These are phyloP conservation scores for Rhodosporidiobolus sp. DNA, from an alignment of 768 basidiomycete genomes.

Conservation along the genomic window DNA sequence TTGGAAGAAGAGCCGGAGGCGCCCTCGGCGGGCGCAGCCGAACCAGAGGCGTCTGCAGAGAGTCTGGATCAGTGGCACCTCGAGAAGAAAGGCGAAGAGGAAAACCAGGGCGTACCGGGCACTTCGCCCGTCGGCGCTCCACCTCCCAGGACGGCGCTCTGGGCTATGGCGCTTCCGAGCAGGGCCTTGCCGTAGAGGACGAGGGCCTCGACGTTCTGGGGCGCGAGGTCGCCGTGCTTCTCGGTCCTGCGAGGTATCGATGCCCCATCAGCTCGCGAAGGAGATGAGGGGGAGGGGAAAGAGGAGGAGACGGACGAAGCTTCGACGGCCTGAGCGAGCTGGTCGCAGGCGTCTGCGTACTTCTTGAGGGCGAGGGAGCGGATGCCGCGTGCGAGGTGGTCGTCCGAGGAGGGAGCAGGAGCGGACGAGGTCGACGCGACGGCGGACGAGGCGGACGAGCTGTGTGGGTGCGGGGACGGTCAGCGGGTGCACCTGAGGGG, in stretches of 20 bases:
- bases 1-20: not conserved
- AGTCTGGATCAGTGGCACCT: fast-evolving
- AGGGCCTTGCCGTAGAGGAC: slow-evolving; percentile 89
- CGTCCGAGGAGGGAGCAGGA: not conserved
- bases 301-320: slow-evolving; percentile 62
- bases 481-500: not conserved
- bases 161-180: slow-evolving; percentile 83
- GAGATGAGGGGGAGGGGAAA: not conserved
- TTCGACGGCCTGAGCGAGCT: slow-evolving; percentile 80
- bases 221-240: slow-evolving; percentile 72
- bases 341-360: slow-evolving; percentile 78
- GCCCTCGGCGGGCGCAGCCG: not conserved
- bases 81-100: too few relatives aligned
- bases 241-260: slow-evolving; percentile 57
- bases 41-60: not conserved
- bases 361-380: slow-evolving; percentile 75
- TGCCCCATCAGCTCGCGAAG: not conserved
- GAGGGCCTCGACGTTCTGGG: slow-evolving; percentile 80
- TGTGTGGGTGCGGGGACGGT: not conserved
- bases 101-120: not conserved
- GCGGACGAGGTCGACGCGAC: not conserved
- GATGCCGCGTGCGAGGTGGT: slow-evolving; percentile 36
- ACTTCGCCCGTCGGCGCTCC: slow-evolving; percentile 58
- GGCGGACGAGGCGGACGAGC: not conserved
- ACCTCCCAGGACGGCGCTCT: slow-evolving; percentile 83